Evolutionary conservation across 2,329 filamentous ascomycete genomes (phyloP).

Genomic region (Verticillium nonalfalfae): DNA sequence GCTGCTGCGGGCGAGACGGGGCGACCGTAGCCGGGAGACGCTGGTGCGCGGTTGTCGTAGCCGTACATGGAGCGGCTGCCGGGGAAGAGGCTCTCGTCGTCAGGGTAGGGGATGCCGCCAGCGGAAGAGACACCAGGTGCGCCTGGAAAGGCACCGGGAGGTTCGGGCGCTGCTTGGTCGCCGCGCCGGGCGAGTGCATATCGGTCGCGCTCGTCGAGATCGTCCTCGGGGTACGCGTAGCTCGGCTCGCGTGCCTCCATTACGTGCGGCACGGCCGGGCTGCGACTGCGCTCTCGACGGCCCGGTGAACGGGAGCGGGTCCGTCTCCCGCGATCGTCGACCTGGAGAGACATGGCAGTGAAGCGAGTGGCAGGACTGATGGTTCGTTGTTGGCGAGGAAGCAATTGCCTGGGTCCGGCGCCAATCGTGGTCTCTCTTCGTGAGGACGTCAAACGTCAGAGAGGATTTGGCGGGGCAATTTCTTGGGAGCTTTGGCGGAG

Average conservation of each 20-base stretch:
- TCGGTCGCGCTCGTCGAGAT: conserved; percentile 28
- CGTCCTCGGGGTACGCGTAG: conserved; percentile 34
- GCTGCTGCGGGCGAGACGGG: conserved; percentile 21
- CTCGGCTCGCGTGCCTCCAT: conserved; percentile 35
- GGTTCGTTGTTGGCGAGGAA: no score
- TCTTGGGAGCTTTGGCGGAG: neutral
- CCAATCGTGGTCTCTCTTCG: no score
- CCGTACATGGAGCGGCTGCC: conserved; percentile 28
- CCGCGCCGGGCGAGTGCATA: conserved; percentile 21
- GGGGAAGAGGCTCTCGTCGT: conserved; percentile 30
- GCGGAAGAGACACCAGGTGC: conserved; percentile 3
- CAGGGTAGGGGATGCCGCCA: conserved; percentile 30
- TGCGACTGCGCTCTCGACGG: conserved; percentile 29
- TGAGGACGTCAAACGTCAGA: neutral
- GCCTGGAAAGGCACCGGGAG: conserved; percentile 20
- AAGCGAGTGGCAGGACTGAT: neutral
- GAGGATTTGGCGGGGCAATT: neutral
- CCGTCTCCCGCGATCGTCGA: conserved; percentile 36
- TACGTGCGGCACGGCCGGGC: conserved; percentile 19
- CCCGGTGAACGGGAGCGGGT: conserved; percentile 41
- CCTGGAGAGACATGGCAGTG: conserved; percentile 42
- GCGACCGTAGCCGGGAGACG: neutral
- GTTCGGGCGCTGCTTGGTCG: conserved; percentile 16
- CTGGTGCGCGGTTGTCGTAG: conserved; percentile 25
- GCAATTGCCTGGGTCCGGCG: no score